Percentiles rank a stretch among this genome's conserved stretches.
Conservation (phyloP, 1,284 basidiomycete species). For the Sporisorium iseilematis-ciliati region DNA sequence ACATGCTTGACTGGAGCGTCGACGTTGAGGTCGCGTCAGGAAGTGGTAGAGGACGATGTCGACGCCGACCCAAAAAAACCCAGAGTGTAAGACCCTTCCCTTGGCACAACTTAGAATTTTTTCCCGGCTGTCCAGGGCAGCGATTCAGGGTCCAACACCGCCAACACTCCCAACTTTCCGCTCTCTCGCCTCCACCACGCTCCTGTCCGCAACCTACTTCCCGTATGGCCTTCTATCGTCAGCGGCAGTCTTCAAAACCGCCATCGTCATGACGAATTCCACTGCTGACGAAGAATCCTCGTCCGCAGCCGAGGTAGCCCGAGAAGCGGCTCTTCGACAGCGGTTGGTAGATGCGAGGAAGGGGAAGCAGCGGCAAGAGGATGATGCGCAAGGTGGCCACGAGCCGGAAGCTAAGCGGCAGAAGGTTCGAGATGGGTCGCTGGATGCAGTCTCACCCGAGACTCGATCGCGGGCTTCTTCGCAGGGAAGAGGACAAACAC, state of each 20-base stretch:
- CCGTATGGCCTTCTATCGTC: background rate
- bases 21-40: too few species aligned
- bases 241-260: background rate
- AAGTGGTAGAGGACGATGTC: too few species aligned
- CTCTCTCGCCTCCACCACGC: conserved; percentile 2
- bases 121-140: background rate
- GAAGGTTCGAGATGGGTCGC: background rate
- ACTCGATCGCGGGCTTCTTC: too few species aligned
- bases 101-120: background rate
- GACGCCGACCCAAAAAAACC: too few species aligned
- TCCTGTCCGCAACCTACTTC: background rate
- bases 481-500: background rate
- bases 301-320: background rate
- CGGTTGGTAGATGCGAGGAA: background rate
- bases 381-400: background rate
- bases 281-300: background rate
- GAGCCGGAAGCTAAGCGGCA: conserved; percentile 5
- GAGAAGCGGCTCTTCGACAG: conserved; percentile 8
- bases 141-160: conserved; percentile 1
- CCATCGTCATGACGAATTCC: background rate
- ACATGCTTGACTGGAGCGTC: too few species aligned
- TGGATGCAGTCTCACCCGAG: too few species aligned
- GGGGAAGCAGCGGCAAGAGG: background rate
- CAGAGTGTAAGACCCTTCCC: too few species aligned
- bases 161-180: background rate